Evolutionary conservation across 129 eudicot species (phyloP).

Genomic region (Solidago caesia): DNA sequence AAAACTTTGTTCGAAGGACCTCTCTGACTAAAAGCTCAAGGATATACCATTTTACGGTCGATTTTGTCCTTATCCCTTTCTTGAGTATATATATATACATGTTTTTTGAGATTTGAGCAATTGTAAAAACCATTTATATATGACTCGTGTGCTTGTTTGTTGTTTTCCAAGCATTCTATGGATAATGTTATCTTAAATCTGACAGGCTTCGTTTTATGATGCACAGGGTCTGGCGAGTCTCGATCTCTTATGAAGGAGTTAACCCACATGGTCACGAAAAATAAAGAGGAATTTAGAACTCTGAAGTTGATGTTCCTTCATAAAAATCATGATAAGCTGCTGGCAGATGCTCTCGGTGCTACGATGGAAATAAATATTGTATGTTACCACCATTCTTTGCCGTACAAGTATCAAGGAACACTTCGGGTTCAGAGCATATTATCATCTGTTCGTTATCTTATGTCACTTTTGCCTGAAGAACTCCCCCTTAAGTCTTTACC

Average conservation of each 20-base stretch:
- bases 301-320: slow-evolving; percentile 72
- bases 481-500: slow-evolving; percentile 57
- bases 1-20: neutral
- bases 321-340: slow-evolving; percentile 50
- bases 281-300: slow-evolving; percentile 47
- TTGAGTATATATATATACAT: neutral
- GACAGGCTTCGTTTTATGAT: slow-evolving; percentile 27
- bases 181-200: slow-evolving; percentile 16
- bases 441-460: slow-evolving; percentile 61
- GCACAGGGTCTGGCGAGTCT: slow-evolving; percentile 88
- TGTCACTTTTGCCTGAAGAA: slow-evolving; percentile 62
- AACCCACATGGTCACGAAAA: slow-evolving; percentile 42
- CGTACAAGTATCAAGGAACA: slow-evolving; percentile 73
- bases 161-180: neutral
- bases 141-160: neutral
- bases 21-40: neutral
- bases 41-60: neutral
- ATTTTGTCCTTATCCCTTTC: neutral
- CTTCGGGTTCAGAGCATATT: slow-evolving; percentile 69
- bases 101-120: neutral
- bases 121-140: slow-evolving; percentile 11
- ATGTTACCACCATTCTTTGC: slow-evolving; percentile 52
- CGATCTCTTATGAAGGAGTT: slow-evolving; percentile 79
- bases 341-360: slow-evolving; percentile 87
- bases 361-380: slow-evolving; percentile 61